A percentile compares a stretch with the other conserved stretches of the same genome.
phyloP scores from a whole-genome alignment of 164 flowering plant species.

The Magnolia officinalis region DNA sequence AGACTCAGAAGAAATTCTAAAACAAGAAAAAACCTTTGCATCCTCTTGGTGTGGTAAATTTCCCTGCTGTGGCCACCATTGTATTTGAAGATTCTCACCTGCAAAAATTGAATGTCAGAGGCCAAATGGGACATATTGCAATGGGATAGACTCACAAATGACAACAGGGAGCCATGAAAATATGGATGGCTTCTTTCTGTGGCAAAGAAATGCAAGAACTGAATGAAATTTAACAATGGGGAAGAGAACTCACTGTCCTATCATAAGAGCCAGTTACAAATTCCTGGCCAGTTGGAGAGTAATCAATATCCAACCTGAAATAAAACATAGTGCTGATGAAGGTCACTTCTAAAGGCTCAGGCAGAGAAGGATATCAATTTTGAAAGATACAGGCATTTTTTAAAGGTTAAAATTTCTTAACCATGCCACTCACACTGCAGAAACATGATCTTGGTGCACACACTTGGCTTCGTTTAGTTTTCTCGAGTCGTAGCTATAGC shows the following conservation, averaged over 20 bases:
- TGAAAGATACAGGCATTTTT: background rate
- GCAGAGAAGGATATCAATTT: background rate
- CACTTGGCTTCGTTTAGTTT: slow-evolving; percentile 81
- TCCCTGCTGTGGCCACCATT: slow-evolving; percentile 95
- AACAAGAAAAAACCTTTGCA: slow-evolving; percentile 70
- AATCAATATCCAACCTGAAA: slow-evolving; percentile 94
- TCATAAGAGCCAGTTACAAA: slow-evolving; percentile 98
- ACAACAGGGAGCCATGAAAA: background rate
- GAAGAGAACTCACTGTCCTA: slow-evolving; percentile 66
- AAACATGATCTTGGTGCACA: slow-evolving; percentile 90
- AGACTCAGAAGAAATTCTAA: background rate
- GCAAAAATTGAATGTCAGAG: slow-evolving; percentile 16
- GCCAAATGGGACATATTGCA: background rate
- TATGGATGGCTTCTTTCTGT: background rate
- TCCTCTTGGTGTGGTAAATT: slow-evolving; percentile 92
- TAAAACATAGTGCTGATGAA: background rate
- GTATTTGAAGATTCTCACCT: slow-evolving; percentile 86
- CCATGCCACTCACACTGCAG: slow-evolving; percentile 77
- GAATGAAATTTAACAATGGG: background rate
- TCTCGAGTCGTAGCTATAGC: slow-evolving; percentile 85
- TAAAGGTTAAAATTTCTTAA: background rate
- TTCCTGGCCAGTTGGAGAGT: slow-evolving; percentile 93
- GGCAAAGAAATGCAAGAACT: background rate
- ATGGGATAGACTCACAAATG: background rate
- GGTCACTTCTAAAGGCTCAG: background rate